A percentile compares a stretch with the other conserved stretches of the same genome.
Evolutionary conservation across 2,329 filamentous ascomycete genomes (phyloP).

Genomic region (Cadophora gregata): DNA sequence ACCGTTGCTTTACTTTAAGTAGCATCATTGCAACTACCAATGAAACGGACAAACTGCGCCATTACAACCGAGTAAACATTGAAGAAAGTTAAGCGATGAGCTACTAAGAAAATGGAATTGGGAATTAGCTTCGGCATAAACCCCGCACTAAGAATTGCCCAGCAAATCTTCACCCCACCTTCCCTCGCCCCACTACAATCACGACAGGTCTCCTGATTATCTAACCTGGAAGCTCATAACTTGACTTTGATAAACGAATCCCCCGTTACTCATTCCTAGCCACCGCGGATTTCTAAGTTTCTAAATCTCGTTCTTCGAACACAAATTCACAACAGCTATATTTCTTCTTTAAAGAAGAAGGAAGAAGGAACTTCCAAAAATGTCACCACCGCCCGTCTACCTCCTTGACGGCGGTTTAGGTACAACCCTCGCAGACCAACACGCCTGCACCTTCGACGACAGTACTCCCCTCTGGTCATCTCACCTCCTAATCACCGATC

Average conservation of each 20-base stretch:
- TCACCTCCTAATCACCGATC: constrained; percentile 60
- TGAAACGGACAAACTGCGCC: too few relatives aligned
- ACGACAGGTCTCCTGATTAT: background rate
- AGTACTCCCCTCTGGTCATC: constrained; percentile 71
- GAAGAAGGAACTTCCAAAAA: background rate
- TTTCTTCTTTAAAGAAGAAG: too few relatives aligned
- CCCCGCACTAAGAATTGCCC: constrained; percentile 8
- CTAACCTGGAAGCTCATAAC: background rate
- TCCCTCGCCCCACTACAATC: constrained; percentile 19
- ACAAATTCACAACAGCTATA: background rate
- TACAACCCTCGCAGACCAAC: constrained; percentile 66
- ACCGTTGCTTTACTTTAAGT: too few relatives aligned
- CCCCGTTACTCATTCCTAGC: too few relatives aligned
- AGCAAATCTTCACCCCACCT: constrained; percentile 16
- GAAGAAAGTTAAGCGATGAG: too few relatives aligned
- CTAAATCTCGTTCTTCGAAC: background rate
- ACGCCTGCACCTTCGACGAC: constrained; percentile 57
- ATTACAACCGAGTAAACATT: too few relatives aligned
- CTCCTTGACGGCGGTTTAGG: constrained; percentile 72
- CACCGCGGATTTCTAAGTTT: too few relatives aligned
- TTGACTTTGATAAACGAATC: background rate
- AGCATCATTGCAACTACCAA: too few relatives aligned
- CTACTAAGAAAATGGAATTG: too few relatives aligned
- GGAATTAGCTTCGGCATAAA: background rate
- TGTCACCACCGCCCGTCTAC: constrained; percentile 41